Evolutionary conservation across 768 basidiomycete genomes (phyloP).

Genomic region (Russula olivacea): DNA sequence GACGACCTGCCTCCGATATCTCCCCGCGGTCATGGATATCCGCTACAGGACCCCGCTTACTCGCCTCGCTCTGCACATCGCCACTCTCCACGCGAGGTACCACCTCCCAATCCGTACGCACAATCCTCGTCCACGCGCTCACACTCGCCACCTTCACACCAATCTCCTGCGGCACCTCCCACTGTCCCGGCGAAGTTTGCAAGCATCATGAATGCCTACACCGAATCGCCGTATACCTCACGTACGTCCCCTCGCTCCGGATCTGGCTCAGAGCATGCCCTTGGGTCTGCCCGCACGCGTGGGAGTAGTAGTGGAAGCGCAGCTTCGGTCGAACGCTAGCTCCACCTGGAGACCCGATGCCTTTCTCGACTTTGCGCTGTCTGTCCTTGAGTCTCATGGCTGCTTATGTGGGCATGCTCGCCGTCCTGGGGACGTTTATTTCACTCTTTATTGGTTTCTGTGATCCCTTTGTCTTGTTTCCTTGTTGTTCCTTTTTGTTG

Average conservation of each 20-base stretch:
- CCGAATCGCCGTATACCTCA: constrained; percentile 32
- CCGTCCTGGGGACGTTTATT: constrained; percentile 5
- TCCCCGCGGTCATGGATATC: constrained; percentile 17
- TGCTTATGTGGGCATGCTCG: background rate
- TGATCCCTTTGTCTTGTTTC: background rate
- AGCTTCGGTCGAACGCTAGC: constrained; percentile 20
- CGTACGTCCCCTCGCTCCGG: constrained; percentile 29
- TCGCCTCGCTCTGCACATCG: constrained; percentile 15
- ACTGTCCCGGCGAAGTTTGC: constrained; percentile 53
- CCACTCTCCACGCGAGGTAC: constrained; percentile 14
- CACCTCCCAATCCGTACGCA: constrained; percentile 16
- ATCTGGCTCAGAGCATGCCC: constrained; percentile 30
- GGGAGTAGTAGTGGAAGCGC: constrained; percentile 17
- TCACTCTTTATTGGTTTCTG: background rate
- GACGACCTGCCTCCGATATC: constrained; percentile 22
- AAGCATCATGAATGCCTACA: constrained; percentile 68
- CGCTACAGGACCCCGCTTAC: constrained; percentile 13
- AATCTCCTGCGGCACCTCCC: constrained; percentile 28
- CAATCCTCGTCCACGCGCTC: constrained; percentile 16
- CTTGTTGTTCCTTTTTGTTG: background rate
- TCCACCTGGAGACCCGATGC: background rate
- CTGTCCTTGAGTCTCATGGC: background rate
- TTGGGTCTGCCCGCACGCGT: constrained; percentile 25
- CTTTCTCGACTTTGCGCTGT: background rate
- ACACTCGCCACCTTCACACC: constrained; percentile 30